Conservation (phyloP, 2,329 filamentous ascomycete genomes). For the Hyphodiscus sp. region DNA sequence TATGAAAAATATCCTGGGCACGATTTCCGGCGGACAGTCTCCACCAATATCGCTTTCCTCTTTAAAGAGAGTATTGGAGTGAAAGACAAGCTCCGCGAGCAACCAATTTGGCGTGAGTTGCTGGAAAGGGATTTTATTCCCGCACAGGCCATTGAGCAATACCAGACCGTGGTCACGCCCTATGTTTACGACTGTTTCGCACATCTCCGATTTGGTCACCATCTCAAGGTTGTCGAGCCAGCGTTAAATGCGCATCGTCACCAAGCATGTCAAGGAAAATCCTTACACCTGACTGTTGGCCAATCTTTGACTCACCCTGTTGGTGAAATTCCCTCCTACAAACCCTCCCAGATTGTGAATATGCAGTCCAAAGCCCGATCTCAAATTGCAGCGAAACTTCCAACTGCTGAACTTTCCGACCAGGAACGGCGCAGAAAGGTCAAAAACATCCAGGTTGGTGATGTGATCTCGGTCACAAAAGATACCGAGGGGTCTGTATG, state of each 20-base stretch:
- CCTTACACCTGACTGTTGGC: too few relatives aligned
- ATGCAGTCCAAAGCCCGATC: too few relatives aligned
- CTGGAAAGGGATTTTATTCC: slow-evolving; percentile 27
- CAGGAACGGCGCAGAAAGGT: slow-evolving; percentile 29
- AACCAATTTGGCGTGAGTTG: slow-evolving; percentile 34
- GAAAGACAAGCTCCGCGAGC: slow-evolving; percentile 18
- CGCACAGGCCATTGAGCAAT: slow-evolving; percentile 20
- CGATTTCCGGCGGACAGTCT: slow-evolving; percentile 59
- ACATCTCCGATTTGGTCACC: slow-evolving; percentile 51
- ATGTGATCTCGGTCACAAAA: slow-evolving; percentile 41
- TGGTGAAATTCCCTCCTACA: too few relatives aligned
- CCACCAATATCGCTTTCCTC: slow-evolving; percentile 56
- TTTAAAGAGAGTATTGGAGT: slow-evolving; percentile 54
- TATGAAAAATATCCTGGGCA: slow-evolving; percentile 38
- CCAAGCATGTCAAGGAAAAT: slow-evolving; percentile 16
- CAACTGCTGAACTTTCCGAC: too few relatives aligned
- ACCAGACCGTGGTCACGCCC: slow-evolving; percentile 60
- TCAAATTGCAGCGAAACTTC: too few relatives aligned
- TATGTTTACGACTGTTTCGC: slow-evolving; percentile 60
- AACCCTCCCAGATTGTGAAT: too few relatives aligned
- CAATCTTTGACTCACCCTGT: too few relatives aligned
- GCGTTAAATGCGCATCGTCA: slow-evolving; percentile 18
- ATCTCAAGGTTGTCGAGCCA: slow-evolving; percentile 37
- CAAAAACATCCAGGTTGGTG: slow-evolving; percentile 43
- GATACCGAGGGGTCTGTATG: slow-evolving; percentile 46